A percentile compares a stretch with the other conserved stretches of the same genome.
Conservation (phyloP, 169 alveolate species). For the Eimeria zaria region DNA sequence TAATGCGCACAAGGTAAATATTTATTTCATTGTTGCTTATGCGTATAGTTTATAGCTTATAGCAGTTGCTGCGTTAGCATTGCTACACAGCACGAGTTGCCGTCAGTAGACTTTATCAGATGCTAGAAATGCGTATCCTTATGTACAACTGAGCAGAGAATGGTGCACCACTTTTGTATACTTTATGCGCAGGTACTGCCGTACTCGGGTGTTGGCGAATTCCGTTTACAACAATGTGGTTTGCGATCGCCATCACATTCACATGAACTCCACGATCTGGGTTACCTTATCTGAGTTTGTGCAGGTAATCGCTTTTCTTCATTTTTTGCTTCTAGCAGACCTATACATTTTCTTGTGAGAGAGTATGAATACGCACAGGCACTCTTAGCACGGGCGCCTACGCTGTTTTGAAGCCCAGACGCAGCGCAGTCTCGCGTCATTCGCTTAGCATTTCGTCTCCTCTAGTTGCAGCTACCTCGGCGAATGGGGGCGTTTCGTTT, state of each 20-base stretch:
- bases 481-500: neutral
- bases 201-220: slow-evolving; percentile 93
- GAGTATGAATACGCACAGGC: neutral
- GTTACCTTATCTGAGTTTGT: slow-evolving; percentile 91
- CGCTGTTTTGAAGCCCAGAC: neutral
- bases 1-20: slow-evolving; percentile 92
- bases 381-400: neutral
- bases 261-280: slow-evolving; percentile 98
- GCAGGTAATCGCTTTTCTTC: slow-evolving; percentile 66
- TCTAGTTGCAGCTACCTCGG: neutral
- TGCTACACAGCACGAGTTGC: neutral
- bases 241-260: slow-evolving; percentile 96
- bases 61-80: neutral
- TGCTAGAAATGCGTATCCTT: too few relatives aligned
- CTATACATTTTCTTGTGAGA: too few relatives aligned
- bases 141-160: too few relatives aligned
- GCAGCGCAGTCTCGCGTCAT: neutral
- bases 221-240: slow-evolving; percentile 95
- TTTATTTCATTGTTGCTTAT: neutral
- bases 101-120: too few relatives aligned
- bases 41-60: neutral
- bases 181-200: slow-evolving; percentile 90
- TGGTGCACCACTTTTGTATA: neutral
- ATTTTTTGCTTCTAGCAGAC: neutral
- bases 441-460: neutral